Conservation (phyloP, 73 alveolate species). For the Blepharisma stoltei region DNA sequence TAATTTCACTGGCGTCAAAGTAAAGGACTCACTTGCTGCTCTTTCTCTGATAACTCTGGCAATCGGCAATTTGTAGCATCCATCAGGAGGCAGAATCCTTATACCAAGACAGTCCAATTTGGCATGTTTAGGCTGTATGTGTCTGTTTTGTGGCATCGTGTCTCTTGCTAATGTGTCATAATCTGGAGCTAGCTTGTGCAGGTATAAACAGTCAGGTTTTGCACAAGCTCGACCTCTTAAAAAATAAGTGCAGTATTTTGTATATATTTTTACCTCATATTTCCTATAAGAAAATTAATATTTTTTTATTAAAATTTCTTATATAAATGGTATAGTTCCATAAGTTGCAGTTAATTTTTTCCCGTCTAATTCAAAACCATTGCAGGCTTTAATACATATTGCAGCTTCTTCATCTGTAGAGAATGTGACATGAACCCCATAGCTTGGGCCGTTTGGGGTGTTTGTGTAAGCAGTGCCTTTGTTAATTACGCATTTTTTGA, state of each 20-base stretch:
- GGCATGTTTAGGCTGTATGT: constrained; percentile 17
- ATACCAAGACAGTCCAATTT: background rate
- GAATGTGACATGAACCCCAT: constrained; percentile 74
- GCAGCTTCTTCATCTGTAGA: constrained; percentile 70
- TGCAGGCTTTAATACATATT: constrained; percentile 74
- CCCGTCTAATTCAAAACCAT: constrained; percentile 58
- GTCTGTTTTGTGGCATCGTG: constrained; percentile 24
- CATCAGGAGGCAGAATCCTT: constrained; percentile 13
- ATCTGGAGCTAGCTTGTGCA: constrained; percentile 40
- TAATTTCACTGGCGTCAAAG: background rate
- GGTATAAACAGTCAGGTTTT: constrained; percentile 66
- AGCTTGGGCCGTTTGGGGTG: constrained; percentile 16
- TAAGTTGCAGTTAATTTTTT: constrained; percentile 73
- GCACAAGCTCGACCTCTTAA: constrained; percentile 65
- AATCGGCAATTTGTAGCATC: background rate
- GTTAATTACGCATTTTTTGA: constrained; percentile 54
- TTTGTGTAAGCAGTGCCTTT: constrained; percentile 13
- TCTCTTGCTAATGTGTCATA: constrained; percentile 32
- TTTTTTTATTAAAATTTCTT: too few relatives aligned
- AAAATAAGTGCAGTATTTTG: constrained; percentile 84
- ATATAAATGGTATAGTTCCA: constrained; percentile 89
- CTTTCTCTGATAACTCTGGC: constrained; percentile 24
- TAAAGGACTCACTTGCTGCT: background rate
- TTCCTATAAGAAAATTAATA: too few relatives aligned
- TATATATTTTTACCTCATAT: too few relatives aligned